Base-by-base conservation (phyloP, 1,139 yeast genomes). In the Blastobotrys ciferrii region DNA sequence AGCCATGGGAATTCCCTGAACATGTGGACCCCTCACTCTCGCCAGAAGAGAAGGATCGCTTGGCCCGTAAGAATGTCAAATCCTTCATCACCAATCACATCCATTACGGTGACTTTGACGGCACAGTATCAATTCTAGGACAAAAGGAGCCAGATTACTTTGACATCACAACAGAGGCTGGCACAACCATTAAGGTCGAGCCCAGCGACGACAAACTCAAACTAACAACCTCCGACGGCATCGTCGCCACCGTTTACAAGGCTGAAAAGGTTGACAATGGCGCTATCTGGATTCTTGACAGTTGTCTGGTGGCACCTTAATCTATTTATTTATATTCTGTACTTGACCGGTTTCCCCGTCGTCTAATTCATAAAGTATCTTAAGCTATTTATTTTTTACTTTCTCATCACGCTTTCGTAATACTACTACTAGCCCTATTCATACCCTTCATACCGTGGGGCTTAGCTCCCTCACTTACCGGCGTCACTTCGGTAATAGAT, bases 1-100 rank as follows among this genome's bases (percentile, higher is more conserved):
- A 68, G 53, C 72, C 72, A 2, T 68, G 70, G 71, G 65, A 64
- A 51, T 67, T 64, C 53, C 70, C 69, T 14, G 43, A 46, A 14
- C 53, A 55, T 3, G 51, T 50, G 4, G 47, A 48, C 17, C 38
- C 43, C 7, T 30, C 46, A 9, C 14, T 32, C 14, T 38, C 59
- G 37, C 58, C 55, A 40, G 53, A 53, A 43, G 61, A 61, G 43
- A 58, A 58, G 44, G 69, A 67, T 42, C 52, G 54, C 13, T 48
- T 53, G 7, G 64, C 63, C 4, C 45, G 61, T 23, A 50, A 48
- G 33, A 67, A 67, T 47, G 54, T 65, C 20, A 54, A 58, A 42
- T 53, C 54, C 19, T 67, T 67, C 46, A 52, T 67, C 25, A 55
- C 56, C 31, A 58, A 61, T 47, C 71, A 67, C 45, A 49, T 67